Percentiles rank a stretch among this genome's conserved stretches.
These are phyloP conservation scores for Blastomyces percursus DNA, from an alignment of 2,329 filamentous ascomycete species.

Conservation along the genomic window DNA sequence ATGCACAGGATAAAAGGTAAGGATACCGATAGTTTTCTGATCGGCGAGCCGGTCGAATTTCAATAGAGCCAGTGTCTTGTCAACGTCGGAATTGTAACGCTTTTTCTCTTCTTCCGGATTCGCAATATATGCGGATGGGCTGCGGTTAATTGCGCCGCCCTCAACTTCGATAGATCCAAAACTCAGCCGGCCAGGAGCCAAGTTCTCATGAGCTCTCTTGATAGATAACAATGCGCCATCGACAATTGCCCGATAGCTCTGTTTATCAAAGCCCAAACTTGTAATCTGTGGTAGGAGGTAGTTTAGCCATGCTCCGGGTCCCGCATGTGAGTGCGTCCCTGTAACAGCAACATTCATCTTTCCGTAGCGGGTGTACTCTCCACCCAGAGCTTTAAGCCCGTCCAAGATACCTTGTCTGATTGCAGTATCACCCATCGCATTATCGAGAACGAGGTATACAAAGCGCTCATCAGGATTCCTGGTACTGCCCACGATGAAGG, in stretches of 20 bases:
- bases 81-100: conserved; percentile 53
- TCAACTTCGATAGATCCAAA: conserved; percentile 58
- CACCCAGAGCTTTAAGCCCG: conserved; percentile 56
- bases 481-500: conserved; percentile 72
- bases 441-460: conserved; percentile 79
- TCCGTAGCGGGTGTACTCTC: conserved; percentile 62
- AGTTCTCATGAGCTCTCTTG: conserved; percentile 61
- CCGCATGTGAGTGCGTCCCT: conserved; percentile 86
- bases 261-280: conserved; percentile 70
- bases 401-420: conserved; percentile 78
- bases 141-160: conserved; percentile 80
- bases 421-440: conserved; percentile 78
- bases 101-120: conserved; percentile 69
- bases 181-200: conserved; percentile 59
- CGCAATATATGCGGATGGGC: conserved; percentile 73
- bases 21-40: conserved; percentile 62
- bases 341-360: conserved; percentile 78
- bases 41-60: conserved; percentile 66
- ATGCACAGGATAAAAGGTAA: conserved; percentile 89
- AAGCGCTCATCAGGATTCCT: conserved; percentile 59
- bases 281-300: conserved; percentile 89
- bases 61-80: conserved; percentile 70
- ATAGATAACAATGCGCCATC: conserved; percentile 76
- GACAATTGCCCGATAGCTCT: conserved; percentile 82
- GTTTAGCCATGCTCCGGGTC: conserved; percentile 87